These are phyloP conservation scores for Pisolithus microcarpus DNA, from an alignment of 768 basidiomycete genomes.

Conservation along the genomic window DNA sequence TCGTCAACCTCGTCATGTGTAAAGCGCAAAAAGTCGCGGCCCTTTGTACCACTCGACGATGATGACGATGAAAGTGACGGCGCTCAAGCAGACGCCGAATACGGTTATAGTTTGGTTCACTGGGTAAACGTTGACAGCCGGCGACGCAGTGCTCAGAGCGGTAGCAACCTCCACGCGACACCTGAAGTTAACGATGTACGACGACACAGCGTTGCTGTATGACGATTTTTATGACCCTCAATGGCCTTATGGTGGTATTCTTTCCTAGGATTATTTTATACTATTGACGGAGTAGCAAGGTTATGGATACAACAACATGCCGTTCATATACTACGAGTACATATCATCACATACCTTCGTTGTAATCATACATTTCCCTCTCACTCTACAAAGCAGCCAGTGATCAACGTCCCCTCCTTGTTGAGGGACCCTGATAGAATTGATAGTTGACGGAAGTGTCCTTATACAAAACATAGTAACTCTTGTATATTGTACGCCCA, in stretches of 20 bases:
- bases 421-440: not conserved
- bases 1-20: conserved; percentile 22
- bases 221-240: conserved; percentile 20
- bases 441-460: too few relatives aligned
- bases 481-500: too few relatives aligned
- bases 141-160: conserved; percentile 33
- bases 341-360: conserved; percentile 8
- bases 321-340: conserved; percentile 17
- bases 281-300: conserved; percentile 24
- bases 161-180: conserved; percentile 24
- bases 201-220: conserved; percentile 64
- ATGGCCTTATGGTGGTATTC: conserved; percentile 13
- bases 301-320: conserved; percentile 6
- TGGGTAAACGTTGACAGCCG: conserved; percentile 57
- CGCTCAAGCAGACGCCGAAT: conserved; percentile 67
- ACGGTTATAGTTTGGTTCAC: conserved; percentile 25
- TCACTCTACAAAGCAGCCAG: conserved; percentile 2
- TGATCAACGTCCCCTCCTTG: not conserved
- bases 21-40: conserved; percentile 50
- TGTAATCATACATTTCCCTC: conserved; percentile 22
- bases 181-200: conserved; percentile 46
- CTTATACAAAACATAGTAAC: too few relatives aligned
- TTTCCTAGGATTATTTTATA: conserved; percentile 29
- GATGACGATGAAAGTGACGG: conserved; percentile 60
- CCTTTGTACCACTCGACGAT: conserved; percentile 37